Evolutionary conservation across 805 yeast species (phyloP), one percentile per base, ranked within the genome.

Genomic region (Yamadazyma sp.): DNA sequence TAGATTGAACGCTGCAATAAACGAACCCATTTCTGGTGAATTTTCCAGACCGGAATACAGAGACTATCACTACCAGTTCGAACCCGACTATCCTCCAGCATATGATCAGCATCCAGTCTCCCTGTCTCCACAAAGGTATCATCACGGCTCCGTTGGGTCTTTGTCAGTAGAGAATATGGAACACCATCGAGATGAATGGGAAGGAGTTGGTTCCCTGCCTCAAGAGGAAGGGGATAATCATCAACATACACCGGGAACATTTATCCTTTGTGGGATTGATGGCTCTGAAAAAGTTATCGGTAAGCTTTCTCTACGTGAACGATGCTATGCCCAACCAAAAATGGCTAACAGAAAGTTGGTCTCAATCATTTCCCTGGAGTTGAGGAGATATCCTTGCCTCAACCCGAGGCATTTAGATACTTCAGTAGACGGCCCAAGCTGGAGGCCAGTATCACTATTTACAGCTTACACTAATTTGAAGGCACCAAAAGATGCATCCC

Each of bases 361-460:
- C 8, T 13, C 14, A 10, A 19, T 30, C 13, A 30, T 30, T n/a
- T 12, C 20, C 19, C 24, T 12, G 20, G 33, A 30, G 14, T 20
- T 30, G 17, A n/a, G n/a, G n/a, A n/a, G n/a, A n/a, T n/a, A n/a
- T n/a, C n/a, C n/a, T n/a, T n/a, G n/a, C n/a, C n/a, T n/a, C n/a
- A n/a, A n/a, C n/a, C n/a, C n/a, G n/a, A n/a, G n/a, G 6, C 23
- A 16, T n/a, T 11, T 30, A 19, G 33, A 30, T 30, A 30, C n/a
- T 8, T 25, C 20, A 25, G 12, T 12, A 4, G 18, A n/a, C 3
- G 37, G 26, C 10, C 23, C 26, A 13, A 21, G 16, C 15, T 63
- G 69, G 69, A 50, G 48, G 30, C 70, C 70, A 3, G 45, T 55
- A 21, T 57, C 64, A 13, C 46, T 63, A 6, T 62, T 49, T 40